Evolutionary conservation across 805 yeast species (phyloP), one percentile per base, ranked within the genome.

Genomic region (Spathaspora arborariae): DNA sequence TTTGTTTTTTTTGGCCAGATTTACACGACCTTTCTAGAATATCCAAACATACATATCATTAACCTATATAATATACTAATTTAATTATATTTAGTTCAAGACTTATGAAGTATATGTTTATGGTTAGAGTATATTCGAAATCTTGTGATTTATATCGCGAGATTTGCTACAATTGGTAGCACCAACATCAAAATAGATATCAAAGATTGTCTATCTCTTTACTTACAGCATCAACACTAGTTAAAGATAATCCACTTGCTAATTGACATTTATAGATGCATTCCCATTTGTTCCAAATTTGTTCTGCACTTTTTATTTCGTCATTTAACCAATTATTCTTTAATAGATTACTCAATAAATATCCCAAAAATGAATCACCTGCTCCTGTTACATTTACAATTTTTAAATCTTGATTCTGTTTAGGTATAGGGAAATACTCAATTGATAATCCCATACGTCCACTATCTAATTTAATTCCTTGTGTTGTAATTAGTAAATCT

Each of bases 331-430:
- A 68, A 35, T 59, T 53, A 5, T 38, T 11, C 15, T 39, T 35
- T 22, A 46, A 43, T 18, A 66, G 40, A 15, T 57, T 49, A 2
- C 82, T 67, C 10, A 80, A 60, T 19, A 89, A 51, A 21, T 75
- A 79, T 0, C 96, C 96, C 22, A 81, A 75, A 38, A 89, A 70
- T 0, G 94, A 75, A 62, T 89, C 96, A 9, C 96, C 97, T 0
- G 96, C 96, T 2, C 96, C 97, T 8, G 92, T 88, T 26, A 86
- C 96, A 53, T 83, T 87, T 22, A 64, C 65, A 10, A 85, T 73
- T 0, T 62, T 57, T 2, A 68, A 58, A 19, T 56, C 44, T 19
- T 53, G 46, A 37, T 63, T 65, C 48, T 63, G 65, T 20, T 40
- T 15, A 0, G 77, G 70, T 2, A 76, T 64, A 0, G 78, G 75